Evolutionary conservation across 176 grass and related monocot species (phyloP), one percentile per base, ranked within the genome.

Genomic region (Oryza rufipogon): DNA sequence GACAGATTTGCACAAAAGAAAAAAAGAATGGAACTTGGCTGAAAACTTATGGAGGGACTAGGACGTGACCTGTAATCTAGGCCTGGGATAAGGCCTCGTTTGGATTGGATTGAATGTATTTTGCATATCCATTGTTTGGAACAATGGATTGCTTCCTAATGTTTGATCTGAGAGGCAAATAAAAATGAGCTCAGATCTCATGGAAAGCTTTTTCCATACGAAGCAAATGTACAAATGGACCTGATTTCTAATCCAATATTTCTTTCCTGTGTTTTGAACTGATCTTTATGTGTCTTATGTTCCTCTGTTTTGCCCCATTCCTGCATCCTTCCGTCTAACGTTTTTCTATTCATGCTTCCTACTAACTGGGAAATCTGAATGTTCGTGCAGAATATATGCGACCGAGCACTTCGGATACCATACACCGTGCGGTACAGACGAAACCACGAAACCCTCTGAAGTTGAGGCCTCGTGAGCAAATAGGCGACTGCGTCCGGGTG

Each of bases 361-460:
- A 76, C 20, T 80, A 76, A 51, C 71, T 23, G 51, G 28, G 6
- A 51, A 75, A 64, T 51, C 82, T 76, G 82, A 54, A 70, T 36
- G 41, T 12, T 58, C 49, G 39, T 61, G 64, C 87, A 14, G 64
- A 52, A 74, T 48, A 58, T 73, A 51, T 39, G 47, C 47, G 67
- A 70, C 20, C 11, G 64, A 64, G 41, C 84, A 32, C 70, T 70
- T 74, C 49, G 70, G 77, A 75, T 84, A 47, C 82, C 82, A 41
- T 85, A 77, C 82, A 41, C 80, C 61, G 6, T n/a, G 28, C 36
- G 7, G 58, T 22, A 4, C 44, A 74, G 49, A 41, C 72, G 70
- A 19, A 86, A 41, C 45, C 60, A 41, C 72, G 70, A 19, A 86
- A 41, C 45, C 60, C 69, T 80, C 77, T 85, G 39, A 42, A 81